phyloP scores from a whole-genome alignment of 495 filamentous ascomycete species.

The Corynascus novoguineensis region DNA sequence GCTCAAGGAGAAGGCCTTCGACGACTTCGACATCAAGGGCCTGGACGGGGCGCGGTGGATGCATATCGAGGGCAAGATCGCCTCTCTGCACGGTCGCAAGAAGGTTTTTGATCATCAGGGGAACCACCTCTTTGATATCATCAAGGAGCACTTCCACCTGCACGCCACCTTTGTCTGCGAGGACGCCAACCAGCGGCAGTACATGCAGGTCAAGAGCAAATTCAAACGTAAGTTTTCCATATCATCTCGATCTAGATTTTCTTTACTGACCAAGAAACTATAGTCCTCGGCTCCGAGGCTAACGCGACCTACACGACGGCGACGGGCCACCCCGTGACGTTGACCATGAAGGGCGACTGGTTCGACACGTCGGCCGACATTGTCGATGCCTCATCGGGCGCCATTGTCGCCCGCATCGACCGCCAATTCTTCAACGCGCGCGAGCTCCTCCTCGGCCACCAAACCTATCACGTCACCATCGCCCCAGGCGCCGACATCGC shows the following conservation, averaged over 20 bases:
- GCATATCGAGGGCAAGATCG: constrained; percentile 47
- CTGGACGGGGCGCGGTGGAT: constrained; percentile 43
- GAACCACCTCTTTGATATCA: constrained; percentile 48
- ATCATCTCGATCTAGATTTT: not conserved
- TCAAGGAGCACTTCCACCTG: constrained; percentile 46
- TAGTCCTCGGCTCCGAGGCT: constrained; percentile 45
- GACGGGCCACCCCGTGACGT: constrained; percentile 31
- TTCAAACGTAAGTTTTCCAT: constrained; percentile 38
- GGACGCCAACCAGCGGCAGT: constrained; percentile 34
- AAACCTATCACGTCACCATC: constrained; percentile 55
- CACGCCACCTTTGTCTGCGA: constrained; percentile 42
- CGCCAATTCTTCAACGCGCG: constrained; percentile 50
- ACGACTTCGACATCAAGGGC: constrained; percentile 51
- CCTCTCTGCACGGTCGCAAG: constrained; percentile 39
- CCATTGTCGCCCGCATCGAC: constrained; percentile 49
- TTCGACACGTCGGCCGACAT: constrained; percentile 47
- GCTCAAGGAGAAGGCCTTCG: constrained; percentile 52
- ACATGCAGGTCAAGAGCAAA: constrained; percentile 49
- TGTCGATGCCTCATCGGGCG: constrained; percentile 36
- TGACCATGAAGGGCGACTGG: constrained; percentile 41
- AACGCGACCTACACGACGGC: constrained; percentile 44
- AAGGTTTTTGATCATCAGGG: constrained; percentile 42
- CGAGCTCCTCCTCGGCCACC: constrained; percentile 50
- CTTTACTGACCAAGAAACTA: not conserved
- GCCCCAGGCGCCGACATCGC: constrained; percentile 57